These are phyloP conservation scores for Halenospora varia DNA, from an alignment of 495 filamentous ascomycete species.

Conservation along the genomic window DNA sequence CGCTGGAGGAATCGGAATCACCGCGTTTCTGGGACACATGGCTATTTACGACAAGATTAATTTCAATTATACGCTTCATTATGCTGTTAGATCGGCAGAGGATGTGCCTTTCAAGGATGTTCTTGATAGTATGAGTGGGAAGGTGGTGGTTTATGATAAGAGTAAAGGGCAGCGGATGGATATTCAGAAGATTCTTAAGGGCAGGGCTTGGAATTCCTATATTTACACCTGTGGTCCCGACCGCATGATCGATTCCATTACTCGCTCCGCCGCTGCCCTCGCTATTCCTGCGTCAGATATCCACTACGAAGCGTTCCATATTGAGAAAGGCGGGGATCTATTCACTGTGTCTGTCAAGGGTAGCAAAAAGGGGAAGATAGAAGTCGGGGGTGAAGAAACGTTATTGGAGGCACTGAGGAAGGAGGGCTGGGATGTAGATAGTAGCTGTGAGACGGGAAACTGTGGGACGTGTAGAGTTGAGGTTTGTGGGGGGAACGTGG, in stretches of 20 bases:
- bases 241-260: slow-evolving; percentile 45
- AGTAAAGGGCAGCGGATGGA: slow-evolving; percentile 43
- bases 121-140: slow-evolving; percentile 20
- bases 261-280: slow-evolving; percentile 28
- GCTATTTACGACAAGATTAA: slow-evolving; percentile 29
- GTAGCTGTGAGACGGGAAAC: slow-evolving; percentile 54
- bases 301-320: slow-evolving; percentile 53
- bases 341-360: slow-evolving; percentile 45
- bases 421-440: slow-evolving; percentile 40
- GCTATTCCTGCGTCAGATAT: slow-evolving; percentile 40
- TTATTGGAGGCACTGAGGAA: slow-evolving; percentile 38
- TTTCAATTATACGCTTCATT: slow-evolving; percentile 42
- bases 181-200: slow-evolving; percentile 33
- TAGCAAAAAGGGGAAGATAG: slow-evolving; percentile 20
- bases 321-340: slow-evolving; percentile 47
- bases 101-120: slow-evolving; percentile 40
- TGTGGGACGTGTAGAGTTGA: slow-evolving; percentile 53
- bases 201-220: slow-evolving; percentile 41
- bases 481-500: slow-evolving; percentile 44
- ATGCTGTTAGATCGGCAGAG: slow-evolving; percentile 38
- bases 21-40: slow-evolving; percentile 39
- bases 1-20: slow-evolving; percentile 49
- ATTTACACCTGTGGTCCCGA: slow-evolving; percentile 52
- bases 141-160: slow-evolving; percentile 42
- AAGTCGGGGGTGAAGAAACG: slow-evolving; percentile 33